These are phyloP conservation scores for Exobasidium rhododendri DNA, from an alignment of 1,284 basidiomycete genomes.

Conservation along the genomic window DNA sequence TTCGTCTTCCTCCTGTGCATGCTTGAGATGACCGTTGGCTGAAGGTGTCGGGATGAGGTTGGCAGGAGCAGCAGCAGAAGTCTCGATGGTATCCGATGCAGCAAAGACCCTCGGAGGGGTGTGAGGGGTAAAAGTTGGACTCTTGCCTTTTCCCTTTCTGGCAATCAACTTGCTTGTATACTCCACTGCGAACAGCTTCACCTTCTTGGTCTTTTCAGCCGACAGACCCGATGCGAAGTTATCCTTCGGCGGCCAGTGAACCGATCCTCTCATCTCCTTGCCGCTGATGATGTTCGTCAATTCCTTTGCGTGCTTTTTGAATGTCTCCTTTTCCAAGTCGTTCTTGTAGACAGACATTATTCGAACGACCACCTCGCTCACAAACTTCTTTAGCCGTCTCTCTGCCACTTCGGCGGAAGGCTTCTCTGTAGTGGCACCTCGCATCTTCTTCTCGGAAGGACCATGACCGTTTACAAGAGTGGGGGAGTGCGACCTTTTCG, in stretches of 20 bases:
- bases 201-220: constrained; percentile 81
- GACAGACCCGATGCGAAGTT: constrained; percentile 59
- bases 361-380: constrained; percentile 84
- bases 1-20: too few relatives aligned
- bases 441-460: neutral
- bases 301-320: constrained; percentile 96
- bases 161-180: constrained; percentile 58
- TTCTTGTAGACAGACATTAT: constrained; percentile 84
- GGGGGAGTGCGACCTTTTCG: constrained; percentile 4
- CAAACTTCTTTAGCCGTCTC: constrained; percentile 68
- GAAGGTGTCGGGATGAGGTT: too few relatives aligned
- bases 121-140: too few relatives aligned
- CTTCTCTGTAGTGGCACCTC: neutral
- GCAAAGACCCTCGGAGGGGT: too few relatives aligned
- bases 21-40: too few relatives aligned
- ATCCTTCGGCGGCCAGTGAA: constrained; percentile 41
- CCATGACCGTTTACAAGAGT: neutral
- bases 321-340: constrained; percentile 74
- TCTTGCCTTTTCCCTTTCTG: constrained; percentile 10
- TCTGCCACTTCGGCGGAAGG: constrained; percentile 18
- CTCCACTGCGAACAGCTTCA: constrained; percentile 89
- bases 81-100: too few relatives aligned
- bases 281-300: constrained; percentile 76
- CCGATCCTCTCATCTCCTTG: constrained; percentile 83
- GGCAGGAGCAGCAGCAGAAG: too few relatives aligned